Evolutionary conservation across 2,329 filamentous ascomycete genomes (phyloP).

Genomic region (Neoascochyta sp.): DNA sequence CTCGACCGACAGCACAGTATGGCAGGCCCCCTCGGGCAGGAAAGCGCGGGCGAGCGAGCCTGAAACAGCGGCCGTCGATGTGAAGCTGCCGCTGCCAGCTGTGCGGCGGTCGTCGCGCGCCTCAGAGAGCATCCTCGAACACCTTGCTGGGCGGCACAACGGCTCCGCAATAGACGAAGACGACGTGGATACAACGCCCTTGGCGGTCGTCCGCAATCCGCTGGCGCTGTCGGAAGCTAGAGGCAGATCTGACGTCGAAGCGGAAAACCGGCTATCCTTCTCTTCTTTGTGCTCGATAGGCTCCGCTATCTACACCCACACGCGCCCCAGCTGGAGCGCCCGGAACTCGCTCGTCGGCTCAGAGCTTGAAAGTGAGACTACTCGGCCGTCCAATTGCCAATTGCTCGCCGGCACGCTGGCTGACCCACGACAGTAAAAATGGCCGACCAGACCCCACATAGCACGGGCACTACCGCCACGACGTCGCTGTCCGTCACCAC

Average conservation of each 20-base stretch:
- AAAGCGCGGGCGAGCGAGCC: slow-evolving; percentile 60
- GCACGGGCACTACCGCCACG: slow-evolving; percentile 42
- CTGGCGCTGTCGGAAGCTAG: slow-evolving; percentile 48
- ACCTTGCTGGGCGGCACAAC: slow-evolving; percentile 23
- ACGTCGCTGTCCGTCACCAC: slow-evolving; percentile 45
- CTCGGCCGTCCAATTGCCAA: no score
- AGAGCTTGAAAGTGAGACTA: slow-evolving; percentile 46
- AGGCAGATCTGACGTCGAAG: slow-evolving; percentile 45
- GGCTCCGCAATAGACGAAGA: slow-evolving; percentile 50
- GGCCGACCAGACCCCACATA: slow-evolving; percentile 24
- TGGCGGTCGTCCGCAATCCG: slow-evolving; percentile 13
- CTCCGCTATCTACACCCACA: slow-evolving; percentile 54
- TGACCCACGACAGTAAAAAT: slow-evolving; percentile 20
- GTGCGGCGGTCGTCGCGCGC: slow-evolving; percentile 41
- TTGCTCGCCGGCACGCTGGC: slow-evolving; percentile 3
- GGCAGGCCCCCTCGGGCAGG: slow-evolving; percentile 39
- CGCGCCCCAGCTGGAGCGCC: slow-evolving; percentile 51
- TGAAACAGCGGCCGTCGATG: slow-evolving; percentile 56
- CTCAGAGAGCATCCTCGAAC: slow-evolving; percentile 43
- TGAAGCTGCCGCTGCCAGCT: slow-evolving; percentile 61
- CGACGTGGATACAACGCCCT: slow-evolving; percentile 45
- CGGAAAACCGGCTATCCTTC: slow-evolving; percentile 65
- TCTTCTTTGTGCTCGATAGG: slow-evolving; percentile 70
- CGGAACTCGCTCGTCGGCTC: slow-evolving; percentile 45
- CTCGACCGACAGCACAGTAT: slow-evolving; percentile 42